Evolutionary conservation across 163 green algal species (phyloP), one percentile per base, ranked within the genome.

Genomic region (Volvox carteri): DNA sequence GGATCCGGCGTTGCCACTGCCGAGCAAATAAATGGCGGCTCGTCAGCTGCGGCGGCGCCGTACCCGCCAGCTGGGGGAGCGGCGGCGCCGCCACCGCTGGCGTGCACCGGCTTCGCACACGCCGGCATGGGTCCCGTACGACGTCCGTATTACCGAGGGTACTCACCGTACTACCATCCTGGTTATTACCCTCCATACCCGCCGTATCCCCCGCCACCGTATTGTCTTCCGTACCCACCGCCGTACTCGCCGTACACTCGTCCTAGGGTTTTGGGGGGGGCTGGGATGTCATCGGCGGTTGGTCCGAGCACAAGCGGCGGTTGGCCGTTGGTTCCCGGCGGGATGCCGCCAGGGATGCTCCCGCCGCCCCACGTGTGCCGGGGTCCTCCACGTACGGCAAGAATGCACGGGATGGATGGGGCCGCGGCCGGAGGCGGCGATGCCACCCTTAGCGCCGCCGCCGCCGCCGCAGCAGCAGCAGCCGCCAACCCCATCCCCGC

Each of bases 401-500:
- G 65, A 12, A 75, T 75, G 65, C 46, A 48, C 65, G 46, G 46
- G 65, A 75, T 75, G 65, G 65, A 75, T 11, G n/a, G n/a, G n/a
- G 4, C 37, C 16, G 37, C 70, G 1, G 14, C 14, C 33, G 11
- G 67, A 37, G 67, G 67, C 67, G 67, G 67, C 7, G 33, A 65
- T 65, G 19, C 54, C 28, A 30, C 54, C 8, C 54, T 23, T 23
- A 4, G 14, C 37, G 33, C 35, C 67, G 67, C 35, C 30, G 67
- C 67, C 67, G 37, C 67, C 37, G 67, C 67, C 33, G 33, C 70
- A 54, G 70, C 70, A 23, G 39, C 37, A 56, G 70, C 70, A 54
- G 70, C 37, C 18, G 70, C 37, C 60, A 37, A 11, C 60, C 23
- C 60, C 65, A 4, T n/a, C 19, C 30, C 39, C 70, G 70, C 70